Percentiles rank a stretch among this genome's conserved stretches.
phyloP scores from a whole-genome alignment of 2,329 filamentous ascomycete species.

The Epichloe bromicola region DNA sequence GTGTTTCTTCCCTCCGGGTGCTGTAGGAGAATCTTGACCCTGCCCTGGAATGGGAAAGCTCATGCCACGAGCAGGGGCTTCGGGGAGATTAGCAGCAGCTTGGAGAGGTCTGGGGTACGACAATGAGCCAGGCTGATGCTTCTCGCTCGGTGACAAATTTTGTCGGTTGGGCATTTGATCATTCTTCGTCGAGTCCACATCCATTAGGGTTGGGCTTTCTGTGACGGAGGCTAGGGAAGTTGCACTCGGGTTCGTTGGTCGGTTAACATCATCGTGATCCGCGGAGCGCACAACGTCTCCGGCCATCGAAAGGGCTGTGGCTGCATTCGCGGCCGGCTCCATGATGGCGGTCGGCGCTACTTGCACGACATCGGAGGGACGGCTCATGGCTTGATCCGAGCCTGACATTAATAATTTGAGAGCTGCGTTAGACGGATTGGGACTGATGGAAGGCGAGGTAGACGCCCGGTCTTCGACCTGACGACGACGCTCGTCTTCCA shows the following conservation, averaged over 20 bases:
- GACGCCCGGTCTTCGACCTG: constrained; percentile 24
- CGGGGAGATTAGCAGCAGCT: constrained; percentile 27
- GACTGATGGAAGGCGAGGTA: constrained; percentile 32
- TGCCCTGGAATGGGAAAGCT: constrained; percentile 41
- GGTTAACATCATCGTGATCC: constrained; percentile 32
- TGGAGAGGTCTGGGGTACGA: constrained; percentile 42
- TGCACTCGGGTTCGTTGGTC: constrained; percentile 18
- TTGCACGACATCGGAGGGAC: constrained; percentile 39
- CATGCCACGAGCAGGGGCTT: constrained; percentile 37
- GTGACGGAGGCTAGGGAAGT: constrained; percentile 30
- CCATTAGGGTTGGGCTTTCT: constrained; percentile 40
- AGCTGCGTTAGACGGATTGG: constrained; percentile 40
- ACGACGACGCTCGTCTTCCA: constrained; percentile 39
- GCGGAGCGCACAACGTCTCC: constrained; percentile 22
- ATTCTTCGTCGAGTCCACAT: constrained; percentile 33
- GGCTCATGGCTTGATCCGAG: constrained; percentile 39
- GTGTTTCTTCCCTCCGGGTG: constrained; percentile 63
- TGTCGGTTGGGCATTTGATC: constrained; percentile 23
- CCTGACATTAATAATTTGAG: constrained; percentile 42
- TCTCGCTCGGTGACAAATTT: constrained; percentile 37
- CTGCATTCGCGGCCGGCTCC: constrained; percentile 26
- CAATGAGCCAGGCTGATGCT: constrained; percentile 34
- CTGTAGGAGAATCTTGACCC: constrained; percentile 42
- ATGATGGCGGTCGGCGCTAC: constrained; percentile 30
- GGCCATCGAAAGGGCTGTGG: constrained; percentile 20